These are phyloP conservation scores for Stachybotrys echinatus DNA, from an alignment of 2,329 filamentous ascomycete species.

Conservation along the genomic window DNA sequence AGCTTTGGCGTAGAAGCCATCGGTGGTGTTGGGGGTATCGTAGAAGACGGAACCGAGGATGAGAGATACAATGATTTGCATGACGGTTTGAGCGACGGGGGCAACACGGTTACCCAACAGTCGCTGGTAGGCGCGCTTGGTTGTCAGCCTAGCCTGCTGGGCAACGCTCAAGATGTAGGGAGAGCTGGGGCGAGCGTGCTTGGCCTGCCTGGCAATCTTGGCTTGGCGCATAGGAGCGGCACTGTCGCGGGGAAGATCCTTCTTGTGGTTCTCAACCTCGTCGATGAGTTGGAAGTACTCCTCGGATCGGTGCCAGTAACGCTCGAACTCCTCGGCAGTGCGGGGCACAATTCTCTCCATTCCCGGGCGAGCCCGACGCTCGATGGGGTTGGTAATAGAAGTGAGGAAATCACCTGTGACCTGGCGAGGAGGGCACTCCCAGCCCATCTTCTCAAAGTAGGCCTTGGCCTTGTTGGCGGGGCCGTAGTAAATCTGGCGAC, in stretches of 20 bases:
- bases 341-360: constrained; percentile 37
- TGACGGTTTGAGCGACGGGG: constrained; percentile 56
- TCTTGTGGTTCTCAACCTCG: constrained; percentile 41
- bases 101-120: constrained; percentile 60
- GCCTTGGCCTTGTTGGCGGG: constrained; percentile 50
- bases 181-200: constrained; percentile 47
- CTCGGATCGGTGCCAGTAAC: constrained; percentile 5
- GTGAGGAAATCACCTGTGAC: constrained; percentile 64
- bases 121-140: constrained; percentile 59
- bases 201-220: constrained; percentile 40
- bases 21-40: constrained; percentile 50
- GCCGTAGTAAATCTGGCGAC: constrained; percentile 62
- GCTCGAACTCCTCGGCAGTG: constrained; percentile 35
- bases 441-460: constrained; percentile 62
- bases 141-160: constrained; percentile 50
- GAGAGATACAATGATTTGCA: constrained; percentile 53
- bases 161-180: constrained; percentile 50
- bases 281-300: constrained; percentile 51
- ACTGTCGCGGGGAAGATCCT: constrained; percentile 41
- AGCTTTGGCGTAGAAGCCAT: constrained; percentile 58
- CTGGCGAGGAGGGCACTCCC: constrained; percentile 54
- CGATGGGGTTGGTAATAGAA: constrained; percentile 60
- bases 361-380: constrained; percentile 52
- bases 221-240: neutral
- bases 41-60: constrained; percentile 65